Conservation (phyloP, 2,329 filamentous ascomycete species). For the Lasiodiplodia hormozganensis region DNA sequence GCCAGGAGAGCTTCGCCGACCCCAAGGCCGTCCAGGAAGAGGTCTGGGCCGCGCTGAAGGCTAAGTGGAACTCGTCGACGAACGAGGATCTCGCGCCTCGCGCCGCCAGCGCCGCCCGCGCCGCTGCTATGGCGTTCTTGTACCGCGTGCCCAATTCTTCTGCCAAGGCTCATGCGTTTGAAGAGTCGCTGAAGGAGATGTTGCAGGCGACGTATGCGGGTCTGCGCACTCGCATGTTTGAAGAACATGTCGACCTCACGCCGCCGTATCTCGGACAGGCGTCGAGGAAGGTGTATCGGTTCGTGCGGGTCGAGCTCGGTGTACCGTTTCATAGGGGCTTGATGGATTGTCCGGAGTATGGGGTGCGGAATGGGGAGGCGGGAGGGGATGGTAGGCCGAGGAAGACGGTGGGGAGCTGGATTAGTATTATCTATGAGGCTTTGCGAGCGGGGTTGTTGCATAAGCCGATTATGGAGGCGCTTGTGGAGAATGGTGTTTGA, state of each 20-base stretch:
- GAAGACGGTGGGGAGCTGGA: slow-evolving; percentile 33
- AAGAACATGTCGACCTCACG: slow-evolving; percentile 27
- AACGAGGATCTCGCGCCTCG: slow-evolving; percentile 18
- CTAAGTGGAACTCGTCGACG: slow-evolving; percentile 16
- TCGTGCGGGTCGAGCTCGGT: slow-evolving; percentile 44
- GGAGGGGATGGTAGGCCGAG: neutral
- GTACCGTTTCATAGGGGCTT: slow-evolving; percentile 39
- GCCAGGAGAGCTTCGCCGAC: neutral
- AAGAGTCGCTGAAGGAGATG: neutral
- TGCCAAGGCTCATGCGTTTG: neutral
- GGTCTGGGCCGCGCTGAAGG: slow-evolving; percentile 7
- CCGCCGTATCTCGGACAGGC: slow-evolving; percentile 40
- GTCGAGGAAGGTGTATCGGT: slow-evolving; percentile 44
- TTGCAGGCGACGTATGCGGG: slow-evolving; percentile 5
- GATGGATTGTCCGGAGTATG: slow-evolving; percentile 33
- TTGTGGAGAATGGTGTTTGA: slow-evolving; percentile 13
- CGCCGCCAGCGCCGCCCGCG: neutral
- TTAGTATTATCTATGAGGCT: slow-evolving; percentile 37
- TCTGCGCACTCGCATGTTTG: slow-evolving; percentile 27
- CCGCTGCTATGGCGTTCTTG: neutral
- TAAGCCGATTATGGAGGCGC: slow-evolving; percentile 27
- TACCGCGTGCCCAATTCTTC: neutral
- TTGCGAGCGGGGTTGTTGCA: slow-evolving; percentile 32
- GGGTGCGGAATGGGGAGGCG: neutral
- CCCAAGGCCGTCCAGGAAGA: neutral